A percentile compares a stretch with the other conserved stretches of the same genome.
These are phyloP conservation scores for Dactylellina sp. DNA, from an alignment of 2,329 filamentous ascomycete genomes.

Conservation along the genomic window DNA sequence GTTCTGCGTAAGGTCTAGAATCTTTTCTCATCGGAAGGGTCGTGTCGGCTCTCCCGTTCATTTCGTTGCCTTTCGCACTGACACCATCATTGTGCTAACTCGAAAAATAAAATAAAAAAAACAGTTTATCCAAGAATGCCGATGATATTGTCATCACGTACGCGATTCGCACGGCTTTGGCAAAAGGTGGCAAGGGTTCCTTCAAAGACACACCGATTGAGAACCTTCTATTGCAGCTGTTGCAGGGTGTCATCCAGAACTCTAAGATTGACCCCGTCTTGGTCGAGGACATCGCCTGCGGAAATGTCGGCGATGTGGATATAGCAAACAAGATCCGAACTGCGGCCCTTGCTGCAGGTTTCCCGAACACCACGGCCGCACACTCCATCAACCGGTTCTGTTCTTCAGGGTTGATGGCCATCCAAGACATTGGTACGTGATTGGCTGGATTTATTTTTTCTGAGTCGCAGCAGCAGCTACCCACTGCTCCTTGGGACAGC, in stretches of 20 bases:
- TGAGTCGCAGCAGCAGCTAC: neutral
- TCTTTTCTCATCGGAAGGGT: constrained; percentile 7
- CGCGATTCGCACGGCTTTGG: constrained; percentile 86
- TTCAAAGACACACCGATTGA: constrained; percentile 95
- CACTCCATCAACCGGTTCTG: constrained; percentile 95
- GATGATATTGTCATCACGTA: constrained; percentile 98
- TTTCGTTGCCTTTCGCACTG: constrained; percentile 17
- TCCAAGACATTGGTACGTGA: constrained; percentile 79
- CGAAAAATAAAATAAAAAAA: constrained; percentile 7
- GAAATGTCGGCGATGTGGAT: constrained; percentile 89
- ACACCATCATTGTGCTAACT: neutral
- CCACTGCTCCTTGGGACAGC: too few relatives aligned
- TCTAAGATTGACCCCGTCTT: constrained; percentile 82
- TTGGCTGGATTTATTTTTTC: constrained; percentile 3
- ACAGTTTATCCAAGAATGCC: constrained; percentile 87
- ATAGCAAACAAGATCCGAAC: constrained; percentile 92
- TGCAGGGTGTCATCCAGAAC: constrained; percentile 75
- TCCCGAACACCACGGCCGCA: constrained; percentile 87
- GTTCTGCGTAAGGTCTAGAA: constrained; percentile 24
- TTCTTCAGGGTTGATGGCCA: constrained; percentile 93
- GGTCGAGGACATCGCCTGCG: constrained; percentile 89
- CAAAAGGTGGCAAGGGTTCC: constrained; percentile 86
- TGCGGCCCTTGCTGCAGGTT: constrained; percentile 88
- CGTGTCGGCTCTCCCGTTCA: constrained; percentile 15
- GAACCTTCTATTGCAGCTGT: constrained; percentile 82